Evolutionary conservation across 176 grass and related monocot genomes (phyloP).

Genomic region (Musa beccarii): DNA sequence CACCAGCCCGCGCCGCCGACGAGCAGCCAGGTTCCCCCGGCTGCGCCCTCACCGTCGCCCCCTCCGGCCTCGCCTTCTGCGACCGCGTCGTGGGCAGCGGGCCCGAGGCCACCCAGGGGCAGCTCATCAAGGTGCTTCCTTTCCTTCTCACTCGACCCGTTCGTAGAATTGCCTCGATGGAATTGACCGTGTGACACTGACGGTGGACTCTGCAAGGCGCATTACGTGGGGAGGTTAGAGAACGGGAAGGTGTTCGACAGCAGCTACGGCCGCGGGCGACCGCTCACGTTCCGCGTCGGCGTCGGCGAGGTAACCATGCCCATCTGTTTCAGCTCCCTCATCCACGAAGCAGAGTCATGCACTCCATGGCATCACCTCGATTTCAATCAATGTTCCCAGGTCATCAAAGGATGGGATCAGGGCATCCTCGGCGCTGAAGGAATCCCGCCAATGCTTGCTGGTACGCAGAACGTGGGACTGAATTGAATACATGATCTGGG

Average conservation of each 20-base stretch:
- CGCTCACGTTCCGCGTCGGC: slow-evolving; percentile 60
- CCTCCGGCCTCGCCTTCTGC: slow-evolving; percentile 68
- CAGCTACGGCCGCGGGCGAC: slow-evolving; percentile 70
- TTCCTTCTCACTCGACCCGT: not conserved
- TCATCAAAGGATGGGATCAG: slow-evolving; percentile 98
- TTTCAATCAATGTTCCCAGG: slow-evolving; percentile 19
- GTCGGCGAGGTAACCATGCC: slow-evolving; percentile 52
- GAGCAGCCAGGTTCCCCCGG: not conserved
- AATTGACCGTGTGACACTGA: not conserved
- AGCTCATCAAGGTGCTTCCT: slow-evolving; percentile 57
- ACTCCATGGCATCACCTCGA: not conserved
- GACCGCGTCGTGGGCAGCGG: slow-evolving; percentile 62
- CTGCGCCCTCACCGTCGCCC: slow-evolving; percentile 45
- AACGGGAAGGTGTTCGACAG: slow-evolving; percentile 93
- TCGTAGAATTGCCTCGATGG: not conserved
- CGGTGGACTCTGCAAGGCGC: slow-evolving; percentile 30
- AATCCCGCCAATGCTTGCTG: slow-evolving; percentile 74
- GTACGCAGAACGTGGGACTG: slow-evolving; percentile 21
- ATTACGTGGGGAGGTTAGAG: slow-evolving; percentile 80
- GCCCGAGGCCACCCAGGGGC: slow-evolving; percentile 38
- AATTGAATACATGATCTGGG: not conserved
- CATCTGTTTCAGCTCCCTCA: too few relatives aligned
- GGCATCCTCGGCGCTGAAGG: slow-evolving; percentile 72
- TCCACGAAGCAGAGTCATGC: too few relatives aligned
- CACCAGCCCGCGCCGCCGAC: slow-evolving; percentile 10